Conservation (phyloP, 2,329 filamentous ascomycete species). For the Exophiala sideris region DNA sequence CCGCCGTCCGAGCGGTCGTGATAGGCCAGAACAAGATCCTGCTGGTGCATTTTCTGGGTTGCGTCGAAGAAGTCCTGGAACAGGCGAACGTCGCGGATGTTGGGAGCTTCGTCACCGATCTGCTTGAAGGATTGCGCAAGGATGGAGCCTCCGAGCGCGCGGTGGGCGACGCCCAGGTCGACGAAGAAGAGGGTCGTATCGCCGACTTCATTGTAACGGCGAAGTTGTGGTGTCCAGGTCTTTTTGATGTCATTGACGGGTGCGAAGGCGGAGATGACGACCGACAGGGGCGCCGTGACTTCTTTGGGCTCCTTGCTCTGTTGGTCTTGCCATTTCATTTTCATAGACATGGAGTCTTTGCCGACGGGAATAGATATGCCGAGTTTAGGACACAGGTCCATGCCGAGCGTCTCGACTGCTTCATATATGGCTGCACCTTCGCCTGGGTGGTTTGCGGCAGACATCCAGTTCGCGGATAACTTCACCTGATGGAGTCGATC, state of each 20-base stretch:
- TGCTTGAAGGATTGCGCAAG: conserved; percentile 86
- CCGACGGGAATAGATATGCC: conserved; percentile 92
- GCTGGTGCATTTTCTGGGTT: conserved; percentile 63
- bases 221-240: conserved; percentile 91
- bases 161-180: conserved; percentile 76
- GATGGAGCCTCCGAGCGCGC: conserved; percentile 84
- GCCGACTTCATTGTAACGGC: conserved; percentile 78
- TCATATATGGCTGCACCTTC: conserved; percentile 92
- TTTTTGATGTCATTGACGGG: conserved; percentile 76
- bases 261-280: conserved; percentile 87
- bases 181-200: conserved; percentile 87
- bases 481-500: conserved; percentile 75
- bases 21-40: conserved; percentile 79
- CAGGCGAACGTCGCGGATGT: conserved; percentile 76
- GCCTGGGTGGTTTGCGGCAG: conserved; percentile 86
- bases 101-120: conserved; percentile 78
- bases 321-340: conserved; percentile 85
- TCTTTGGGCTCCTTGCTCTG: conserved; percentile 67
- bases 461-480: conserved; percentile 98
- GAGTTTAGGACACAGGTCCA: conserved; percentile 87
- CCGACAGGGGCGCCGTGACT: conserved; percentile 86
- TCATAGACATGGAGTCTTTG: conserved; percentile 99
- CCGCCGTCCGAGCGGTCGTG: conserved; percentile 94
- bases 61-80: conserved; percentile 92
- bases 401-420: conserved; percentile 86